Conservation (phyloP, 208 protist genomes). For the Sergeia podlipaevii region DNA sequence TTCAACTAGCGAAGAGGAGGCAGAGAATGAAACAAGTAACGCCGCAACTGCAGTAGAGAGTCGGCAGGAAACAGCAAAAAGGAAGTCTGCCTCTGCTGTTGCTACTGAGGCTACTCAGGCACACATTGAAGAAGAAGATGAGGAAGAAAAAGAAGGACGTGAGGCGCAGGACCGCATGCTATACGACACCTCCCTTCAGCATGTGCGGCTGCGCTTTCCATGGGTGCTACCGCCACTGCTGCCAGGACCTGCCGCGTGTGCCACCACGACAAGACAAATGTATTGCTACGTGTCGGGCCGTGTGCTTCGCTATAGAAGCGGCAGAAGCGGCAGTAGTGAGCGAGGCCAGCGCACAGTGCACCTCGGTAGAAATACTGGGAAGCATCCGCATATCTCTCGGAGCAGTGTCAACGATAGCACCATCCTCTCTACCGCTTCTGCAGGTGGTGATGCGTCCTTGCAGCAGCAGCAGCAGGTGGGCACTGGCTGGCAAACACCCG, state of each 20-base stretch:
- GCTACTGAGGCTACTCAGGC: neutral
- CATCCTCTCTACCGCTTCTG: too few species aligned
- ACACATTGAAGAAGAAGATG: neutral
- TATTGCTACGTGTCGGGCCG: slow-evolving; percentile 14
- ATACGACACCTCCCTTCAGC: slow-evolving; percentile 18
- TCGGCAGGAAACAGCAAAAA: neutral
- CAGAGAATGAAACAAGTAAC: neutral
- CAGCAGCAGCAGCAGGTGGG: too few species aligned
- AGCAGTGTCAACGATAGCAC: too few species aligned
- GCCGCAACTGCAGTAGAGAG: neutral
- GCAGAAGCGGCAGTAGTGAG: too few species aligned
- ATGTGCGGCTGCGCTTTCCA: slow-evolving; percentile 37
- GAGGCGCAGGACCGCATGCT: neutral
- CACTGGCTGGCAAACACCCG: too few species aligned
- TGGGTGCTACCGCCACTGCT: slow-evolving; percentile 27
- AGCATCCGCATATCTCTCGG: too few species aligned
- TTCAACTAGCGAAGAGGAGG: neutral
- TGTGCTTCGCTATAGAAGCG: too few species aligned
- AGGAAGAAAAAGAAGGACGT: neutral
- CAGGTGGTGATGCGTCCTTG: too few species aligned
- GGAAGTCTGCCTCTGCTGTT: neutral
- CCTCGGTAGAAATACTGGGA: too few species aligned
- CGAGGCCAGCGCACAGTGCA: too few species aligned
- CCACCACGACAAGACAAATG: too few species aligned
- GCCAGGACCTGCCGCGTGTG: neutral